Evolutionary conservation across 164 flowering plant genomes (phyloP), one percentile per base, ranked within the genome.

Genomic region (Nymphaea colorata): DNA sequence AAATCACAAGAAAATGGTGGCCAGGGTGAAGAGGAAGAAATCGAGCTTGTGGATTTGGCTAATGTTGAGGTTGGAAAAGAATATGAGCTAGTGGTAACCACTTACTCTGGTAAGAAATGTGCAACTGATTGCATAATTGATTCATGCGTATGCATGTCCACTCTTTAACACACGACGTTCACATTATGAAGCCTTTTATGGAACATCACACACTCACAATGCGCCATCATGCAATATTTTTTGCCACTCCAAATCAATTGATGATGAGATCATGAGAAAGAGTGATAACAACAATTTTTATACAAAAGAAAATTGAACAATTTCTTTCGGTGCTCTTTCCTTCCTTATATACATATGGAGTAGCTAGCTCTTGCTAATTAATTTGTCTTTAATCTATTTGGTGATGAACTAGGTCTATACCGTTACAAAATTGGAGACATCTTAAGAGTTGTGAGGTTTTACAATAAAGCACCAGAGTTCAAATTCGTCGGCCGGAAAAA

Each of bases 361-460:
- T 25, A 25, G 36, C 36, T 1, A 25, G 36, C 36, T 25, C 36
- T 25, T 25, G 36, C 36, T 25, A 25, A 25, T 25, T 25, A 25
- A 45, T 0, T 51, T 51, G 57, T 51, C 14, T 15, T 51, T 3
- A 51, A 51, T 51, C 14, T 51, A 15, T 15, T 3, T 51, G 57
- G 8, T 51, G 3, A 51, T 15, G 3, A 51, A 51, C 8, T 15
- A 51, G 57, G 57, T 51, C 76, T 89, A 6, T 74, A 66, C 70
- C 83, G 90, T 3, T 89, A 87, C 81, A 76, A 84, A 43, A 90
- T 89, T 2, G 92, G 96, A 0, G 96, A 89, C 74, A 70, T 89
- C 10, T 87, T 89, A 60, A 73, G 65, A 2, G 96, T 89, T 65
- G 79, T 83, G 0, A 86, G 85, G 4, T 85, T 83, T 77, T 70